Conservation (phyloP, 2,329 filamentous ascomycete genomes). For the Talaromyces sp. region DNA sequence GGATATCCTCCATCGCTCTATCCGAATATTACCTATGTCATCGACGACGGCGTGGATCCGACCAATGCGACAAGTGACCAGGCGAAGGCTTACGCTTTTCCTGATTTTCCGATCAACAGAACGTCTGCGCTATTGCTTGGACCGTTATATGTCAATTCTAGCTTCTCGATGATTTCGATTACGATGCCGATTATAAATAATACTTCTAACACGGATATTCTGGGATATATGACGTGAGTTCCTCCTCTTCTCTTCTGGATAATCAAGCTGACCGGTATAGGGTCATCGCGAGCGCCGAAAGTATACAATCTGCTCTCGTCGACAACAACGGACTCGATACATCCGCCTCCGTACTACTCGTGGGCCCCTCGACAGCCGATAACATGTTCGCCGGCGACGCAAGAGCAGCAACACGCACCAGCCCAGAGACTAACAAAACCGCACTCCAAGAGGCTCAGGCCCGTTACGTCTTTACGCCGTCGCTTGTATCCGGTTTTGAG, state of each 20-base stretch:
- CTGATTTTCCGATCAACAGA: conserved; percentile 43
- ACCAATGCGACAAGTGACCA: conserved; percentile 27
- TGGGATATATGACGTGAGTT: conserved; percentile 81
- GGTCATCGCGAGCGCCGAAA: conserved; percentile 53
- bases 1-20: conserved; percentile 73
- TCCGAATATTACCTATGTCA: conserved; percentile 70
- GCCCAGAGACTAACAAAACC: not conserved
- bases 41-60: conserved; percentile 25
- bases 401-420: not conserved
- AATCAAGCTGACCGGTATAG: conserved; percentile 47
- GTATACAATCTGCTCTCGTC: conserved; percentile 46
- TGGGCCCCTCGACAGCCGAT: conserved; percentile 8
- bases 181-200: conserved; percentile 77
- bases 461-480: conserved; percentile 14
- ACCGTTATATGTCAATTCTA: conserved; percentile 68
- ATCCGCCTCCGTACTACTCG: conserved; percentile 3
- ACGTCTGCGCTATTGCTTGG: conserved; percentile 70
- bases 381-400: conserved; percentile 4
- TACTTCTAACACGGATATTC: conserved; percentile 58
- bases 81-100: conserved; percentile 40
- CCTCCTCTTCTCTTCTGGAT: not conserved
- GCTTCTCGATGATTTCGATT: conserved; percentile 74
- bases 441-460: conserved; percentile 8
- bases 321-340: conserved; percentile 15
- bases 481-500: not conserved